phyloP scores from a whole-genome alignment of 306 rosid genomes.

The Coriaria nepalensis region DNA sequence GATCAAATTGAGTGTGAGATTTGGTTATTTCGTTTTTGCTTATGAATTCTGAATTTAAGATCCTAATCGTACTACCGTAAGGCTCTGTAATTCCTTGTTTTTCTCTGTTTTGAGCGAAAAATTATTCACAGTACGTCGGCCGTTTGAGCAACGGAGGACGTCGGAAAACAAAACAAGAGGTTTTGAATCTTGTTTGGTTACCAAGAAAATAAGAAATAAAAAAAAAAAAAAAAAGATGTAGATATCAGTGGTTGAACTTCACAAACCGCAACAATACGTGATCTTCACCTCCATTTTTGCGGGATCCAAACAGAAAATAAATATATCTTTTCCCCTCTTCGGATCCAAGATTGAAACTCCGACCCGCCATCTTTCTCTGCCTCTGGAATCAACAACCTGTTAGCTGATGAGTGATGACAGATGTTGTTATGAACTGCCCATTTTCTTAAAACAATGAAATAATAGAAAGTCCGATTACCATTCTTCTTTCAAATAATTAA shows the following conservation, averaged over 20 bases:
- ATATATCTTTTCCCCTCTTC: constrained; percentile 10
- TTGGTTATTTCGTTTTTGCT: too few species aligned
- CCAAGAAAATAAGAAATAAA: neutral
- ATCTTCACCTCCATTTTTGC: constrained; percentile 1
- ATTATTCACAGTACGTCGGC: too few species aligned
- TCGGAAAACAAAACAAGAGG: too few species aligned
- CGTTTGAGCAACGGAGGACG: too few species aligned
- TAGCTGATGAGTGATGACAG: constrained; percentile 3
- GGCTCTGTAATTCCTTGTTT: too few species aligned
- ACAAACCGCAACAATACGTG: too few species aligned
- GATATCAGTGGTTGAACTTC: too few species aligned
- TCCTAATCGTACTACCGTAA: too few species aligned
- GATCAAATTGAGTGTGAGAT: neutral
- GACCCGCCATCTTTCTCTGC: constrained; percentile 4
- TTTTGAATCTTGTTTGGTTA: constrained; percentile 6
- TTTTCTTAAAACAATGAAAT: neutral
- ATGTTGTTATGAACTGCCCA: constrained; percentile 1
- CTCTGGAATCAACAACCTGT: constrained; percentile 24
- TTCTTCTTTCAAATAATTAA: neutral
- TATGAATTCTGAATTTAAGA: too few species aligned
- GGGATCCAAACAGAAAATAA: constrained; percentile 1
- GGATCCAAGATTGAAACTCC: constrained; percentile 26
- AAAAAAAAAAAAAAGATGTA: neutral
- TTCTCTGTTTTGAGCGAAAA: too few species aligned
- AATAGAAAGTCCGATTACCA: neutral